Base-by-base conservation (phyloP, 805 yeast species). In the Yarrowia keelungensis region DNA sequence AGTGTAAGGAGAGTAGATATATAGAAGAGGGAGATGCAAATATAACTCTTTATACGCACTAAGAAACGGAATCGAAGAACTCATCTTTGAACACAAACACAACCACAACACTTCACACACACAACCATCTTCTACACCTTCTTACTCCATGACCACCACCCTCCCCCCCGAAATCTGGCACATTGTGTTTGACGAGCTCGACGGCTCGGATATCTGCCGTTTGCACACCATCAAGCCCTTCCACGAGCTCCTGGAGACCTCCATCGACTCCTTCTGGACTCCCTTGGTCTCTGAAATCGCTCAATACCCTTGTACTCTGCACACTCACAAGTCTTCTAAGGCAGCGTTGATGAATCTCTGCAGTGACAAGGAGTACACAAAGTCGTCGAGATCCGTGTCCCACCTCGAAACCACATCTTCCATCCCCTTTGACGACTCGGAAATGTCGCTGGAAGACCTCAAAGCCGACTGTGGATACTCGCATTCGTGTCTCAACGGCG, bases 401-500 rank as follows among this genome's bases (percentile, higher is more conserved):
- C 56, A 16, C 11, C 45, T 53, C 12, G 59, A 53, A 22, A 39
- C 59, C 36, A 39, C 35, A 14, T 38, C 45, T 1, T 39, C 45
- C 9, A 39, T 22, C 35, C 62, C 62, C 26, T 16, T n/a, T 11
- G 39, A 22, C 62, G 62, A 56, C 47, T 15, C 46, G 15, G 47
- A 56, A 8, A 56, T 42, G 47, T 42, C 46, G 3, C 62, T 56
- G 39, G 47, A 41, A n/a, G 62, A 56, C 62, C 62, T 56, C 47
- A 56, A 41, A 26, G 62, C 62, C 47, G 62, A 56, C 19, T 8
- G 62, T 1, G 62, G 62, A 9, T 56, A 41, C 62, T 56, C 62
- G 11, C 62, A 56, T 36, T 14, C 62, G 47, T 56, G 62, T 36
- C 43, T 42, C 62, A 56, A 56, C 39, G 62, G 62, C 22, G 62